Conservation (phyloP, 2,329 filamentous ascomycete genomes). For the Tolypocladium pustulatum region DNA sequence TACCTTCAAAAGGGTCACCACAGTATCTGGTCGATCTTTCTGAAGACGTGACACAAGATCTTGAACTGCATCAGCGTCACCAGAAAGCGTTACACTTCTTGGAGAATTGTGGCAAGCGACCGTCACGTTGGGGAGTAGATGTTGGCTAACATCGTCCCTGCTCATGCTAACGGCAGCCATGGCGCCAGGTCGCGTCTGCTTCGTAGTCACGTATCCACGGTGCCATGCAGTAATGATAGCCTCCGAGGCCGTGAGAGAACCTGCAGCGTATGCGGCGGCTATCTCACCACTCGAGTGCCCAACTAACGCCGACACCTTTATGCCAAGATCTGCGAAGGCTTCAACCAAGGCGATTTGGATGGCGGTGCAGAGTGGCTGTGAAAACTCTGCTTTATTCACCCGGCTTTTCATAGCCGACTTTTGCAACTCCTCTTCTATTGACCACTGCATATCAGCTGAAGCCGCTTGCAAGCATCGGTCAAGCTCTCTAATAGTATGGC, state of each 20-base stretch:
- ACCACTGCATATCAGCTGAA: neutral
- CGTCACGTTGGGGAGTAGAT: constrained; percentile 8
- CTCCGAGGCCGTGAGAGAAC: neutral
- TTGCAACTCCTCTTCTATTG: neutral
- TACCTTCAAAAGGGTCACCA: too few relatives aligned
- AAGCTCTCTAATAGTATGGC: neutral
- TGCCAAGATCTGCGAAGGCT: neutral
- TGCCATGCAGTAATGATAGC: neutral
- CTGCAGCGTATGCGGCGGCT: neutral
- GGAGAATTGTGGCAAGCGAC: neutral
- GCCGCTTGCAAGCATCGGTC: neutral
- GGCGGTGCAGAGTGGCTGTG: too few relatives aligned
- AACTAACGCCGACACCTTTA: neutral
- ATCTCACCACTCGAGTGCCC: neutral
- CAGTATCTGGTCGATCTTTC: neutral
- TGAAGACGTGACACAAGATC: neutral
- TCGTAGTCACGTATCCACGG: constrained; percentile 10
- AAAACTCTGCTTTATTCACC: neutral
- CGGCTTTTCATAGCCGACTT: neutral
- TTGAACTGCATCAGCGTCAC: constrained; percentile 4
- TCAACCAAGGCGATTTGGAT: neutral
- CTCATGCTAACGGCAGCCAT: constrained; percentile 21
- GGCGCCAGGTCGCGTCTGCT: neutral
- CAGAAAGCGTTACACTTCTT: neutral
- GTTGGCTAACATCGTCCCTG: constrained; percentile 11